Evolutionary conservation across 352 stramenopile species (phyloP).

Genomic region (Peronospora belbahrii): DNA sequence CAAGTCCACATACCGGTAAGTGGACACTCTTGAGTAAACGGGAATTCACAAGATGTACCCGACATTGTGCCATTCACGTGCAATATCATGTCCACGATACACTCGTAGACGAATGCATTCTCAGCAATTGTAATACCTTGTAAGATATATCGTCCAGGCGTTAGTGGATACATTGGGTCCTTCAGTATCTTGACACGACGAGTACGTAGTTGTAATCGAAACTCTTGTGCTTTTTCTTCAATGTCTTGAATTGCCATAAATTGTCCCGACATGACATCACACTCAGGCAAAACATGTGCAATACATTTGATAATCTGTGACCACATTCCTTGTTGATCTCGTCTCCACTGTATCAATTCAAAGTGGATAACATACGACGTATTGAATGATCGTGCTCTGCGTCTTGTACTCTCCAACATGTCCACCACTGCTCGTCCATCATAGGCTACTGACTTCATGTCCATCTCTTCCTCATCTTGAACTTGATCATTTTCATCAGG

Average conservation of each 20-base stretch:
- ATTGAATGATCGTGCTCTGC: too few relatives aligned
- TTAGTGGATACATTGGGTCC: constrained; percentile 35
- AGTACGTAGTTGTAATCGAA: constrained; percentile 16
- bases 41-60: constrained; percentile 41
- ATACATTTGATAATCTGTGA: constrained; percentile 31
- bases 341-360: constrained; percentile 38
- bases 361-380: constrained; percentile 45
- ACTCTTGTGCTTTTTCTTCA: constrained; percentile 24
- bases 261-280: constrained; percentile 12
- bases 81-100: constrained; percentile 30
- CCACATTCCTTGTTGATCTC: constrained; percentile 17
- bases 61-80: constrained; percentile 32
- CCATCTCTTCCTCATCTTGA: constrained; percentile 3
- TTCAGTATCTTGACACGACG: constrained; percentile 19
- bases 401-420: too few relatives aligned
- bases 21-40: constrained; percentile 42
- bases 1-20: constrained; percentile 41
- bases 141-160: constrained; percentile 43
- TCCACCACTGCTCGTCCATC: constrained; percentile 29
- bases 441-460: constrained; percentile 19
- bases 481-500: too few relatives aligned
- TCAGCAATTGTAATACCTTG: constrained; percentile 47
- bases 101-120: constrained; percentile 56
- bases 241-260: constrained; percentile 26
- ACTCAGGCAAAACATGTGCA: constrained; percentile 12